Evolutionary conservation across 176 grass and related monocot species (phyloP), one percentile per base, ranked within the genome.

Genomic region (Oryza glumipatula): DNA sequence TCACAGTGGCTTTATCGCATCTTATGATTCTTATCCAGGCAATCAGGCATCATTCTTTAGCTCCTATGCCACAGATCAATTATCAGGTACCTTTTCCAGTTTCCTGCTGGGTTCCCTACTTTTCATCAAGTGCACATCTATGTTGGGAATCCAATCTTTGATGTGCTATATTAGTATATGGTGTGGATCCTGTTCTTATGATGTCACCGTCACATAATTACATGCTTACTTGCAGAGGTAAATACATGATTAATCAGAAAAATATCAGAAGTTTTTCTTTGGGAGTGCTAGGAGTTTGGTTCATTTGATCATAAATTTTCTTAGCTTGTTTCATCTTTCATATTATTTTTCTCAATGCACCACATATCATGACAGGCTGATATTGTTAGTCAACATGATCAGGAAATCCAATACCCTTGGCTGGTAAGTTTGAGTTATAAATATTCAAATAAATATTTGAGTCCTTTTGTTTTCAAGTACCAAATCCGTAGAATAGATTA

Each of bases 11-110:
- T 82, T 65, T 60, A 74, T 78, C 88, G 21, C 45, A 78, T 78
- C 88, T 86, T 38, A 38, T 38, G 36, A 38, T 38, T 38, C 36
- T 38, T 86, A 86, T 90, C 79, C 47, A 45, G 46, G 43, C 9
- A 44, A 44, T 44, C 43, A 44, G 43, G 88, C 69, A 82, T 61
- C 73, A 74, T 86, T 77, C 88, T 86, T 90, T 90, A 86, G 36
- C 67, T 82, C 79, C 73, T 82, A 82, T 26, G 73, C 88, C 73
- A 82, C 78, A 78, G 35, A 90, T 78, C 73, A 26, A 1, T 86
- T 82, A 86, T 86, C 83, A 82, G 22, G 19, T 78, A 73, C 51
- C 46, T n/a, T 82, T 82, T 78, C 24, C 33, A 61, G 67, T 82
- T 82, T 78, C 24, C 33, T 68, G 67, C 38, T 16, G 19, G 83